Base-by-base conservation (phyloP, 352 stramenopile genomes). In the Phytophthora lateralis region DNA sequence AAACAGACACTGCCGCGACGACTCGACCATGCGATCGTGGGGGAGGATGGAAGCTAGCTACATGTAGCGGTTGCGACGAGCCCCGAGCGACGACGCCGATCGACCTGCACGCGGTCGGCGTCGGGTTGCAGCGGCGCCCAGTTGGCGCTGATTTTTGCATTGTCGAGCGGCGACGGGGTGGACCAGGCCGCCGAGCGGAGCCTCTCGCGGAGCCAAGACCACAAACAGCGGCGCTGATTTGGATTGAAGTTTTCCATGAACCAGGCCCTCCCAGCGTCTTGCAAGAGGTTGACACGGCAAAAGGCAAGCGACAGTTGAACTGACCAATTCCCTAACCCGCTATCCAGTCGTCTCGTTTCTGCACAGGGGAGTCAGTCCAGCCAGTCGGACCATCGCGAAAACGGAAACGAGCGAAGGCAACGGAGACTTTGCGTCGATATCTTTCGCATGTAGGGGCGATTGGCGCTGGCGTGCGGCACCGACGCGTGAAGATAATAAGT, bases 11-110 rank as follows among this genome's bases (percentile, higher is more conserved):
- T 29, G 12, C 46, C 24, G 45, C 63, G 50, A 71, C 45, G 45
- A 3, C 44, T 62, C 51, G 57, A 71, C 45, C 56, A 71, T 67
- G 50, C 26, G 39, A 46, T 71, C 42, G 63, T 50, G 2, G 41
- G 6, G 15, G 38, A 44, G 38, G n/a, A 17, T 24, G 24, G 21
- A 48, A 30, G n/a, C 18, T 32, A 41, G 35, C 11, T 17, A n/a
- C n/a, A n/a, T n/a, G n/a, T n/a, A 15, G n/a, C 35, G 42, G 53
- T 63, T 68, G 60, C 46, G 60, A 45, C 60, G 27, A 30, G 26
- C 38, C 53, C 24, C 58, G 18, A 43, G 3, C 39, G 37, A 63
- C 45, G 46, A 63, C 45, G n/a, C 18, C 27, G 24, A 15, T 43
- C 55, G 52, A 60, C 41, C 52, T 18, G 26, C 27, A 59, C 38